phyloP scores from a whole-genome alignment of 1,284 basidiomycete species.

The Blastosporella zonata region DNA sequence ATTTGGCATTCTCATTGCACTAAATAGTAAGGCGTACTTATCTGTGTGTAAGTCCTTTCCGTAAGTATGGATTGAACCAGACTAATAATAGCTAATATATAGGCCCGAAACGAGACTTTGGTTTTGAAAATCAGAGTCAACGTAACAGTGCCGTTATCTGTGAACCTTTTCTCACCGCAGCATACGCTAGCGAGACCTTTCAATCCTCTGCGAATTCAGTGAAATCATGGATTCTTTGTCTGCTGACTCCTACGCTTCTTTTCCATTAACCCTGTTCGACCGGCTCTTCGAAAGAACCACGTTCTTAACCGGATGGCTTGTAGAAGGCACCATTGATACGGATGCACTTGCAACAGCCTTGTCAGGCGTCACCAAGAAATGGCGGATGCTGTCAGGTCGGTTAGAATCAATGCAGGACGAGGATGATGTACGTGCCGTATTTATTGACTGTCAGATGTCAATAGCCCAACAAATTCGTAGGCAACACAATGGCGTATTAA shows the following conservation, averaged over 20 bases:
- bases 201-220: background rate
- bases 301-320: conserved; percentile 37
- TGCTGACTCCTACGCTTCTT: conserved; percentile 10
- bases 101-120: too few relatives aligned
- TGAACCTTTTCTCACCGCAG: background rate
- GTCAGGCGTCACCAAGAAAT: conserved; percentile 34
- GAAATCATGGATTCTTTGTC: conserved; percentile 11
- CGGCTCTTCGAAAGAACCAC: conserved; percentile 24
- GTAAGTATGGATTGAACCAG: too few relatives aligned
- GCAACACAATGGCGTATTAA: conserved; percentile 31
- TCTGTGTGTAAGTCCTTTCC: too few relatives aligned
- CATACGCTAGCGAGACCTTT: background rate
- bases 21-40: too few relatives aligned
- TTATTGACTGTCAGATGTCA: conserved; percentile 4
- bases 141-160: too few relatives aligned
- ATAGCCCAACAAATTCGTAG: conserved; percentile 16
- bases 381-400: conserved; percentile 39
- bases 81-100: too few relatives aligned
- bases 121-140: too few relatives aligned
- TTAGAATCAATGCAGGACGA: conserved; percentile 28
- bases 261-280: conserved; percentile 26
- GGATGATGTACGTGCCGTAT: conserved; percentile 16
- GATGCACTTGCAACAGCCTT: conserved; percentile 30
- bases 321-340: conserved; percentile 35
- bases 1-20: too few relatives aligned